Evolutionary conservation across 2,329 filamentous ascomycete genomes (phyloP).

Genomic region (Cladosporium austrohemisphaericum): DNA sequence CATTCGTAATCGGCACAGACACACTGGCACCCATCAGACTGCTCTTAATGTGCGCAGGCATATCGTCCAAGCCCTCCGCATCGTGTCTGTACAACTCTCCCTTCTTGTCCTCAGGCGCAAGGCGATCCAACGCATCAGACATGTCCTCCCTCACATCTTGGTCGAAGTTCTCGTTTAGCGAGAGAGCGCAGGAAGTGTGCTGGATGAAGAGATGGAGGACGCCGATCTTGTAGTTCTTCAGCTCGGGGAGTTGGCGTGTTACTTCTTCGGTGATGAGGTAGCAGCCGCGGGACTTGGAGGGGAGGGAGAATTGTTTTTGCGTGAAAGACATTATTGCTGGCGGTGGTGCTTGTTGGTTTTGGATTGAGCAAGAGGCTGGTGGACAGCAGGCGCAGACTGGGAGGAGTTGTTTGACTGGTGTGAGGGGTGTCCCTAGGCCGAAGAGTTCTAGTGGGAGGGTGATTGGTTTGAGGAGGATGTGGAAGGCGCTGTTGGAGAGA

Average conservation of each 20-base stretch:
- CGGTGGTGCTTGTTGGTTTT: constrained; percentile 23
- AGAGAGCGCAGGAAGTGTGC: constrained; percentile 88
- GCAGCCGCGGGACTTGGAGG: constrained; percentile 71
- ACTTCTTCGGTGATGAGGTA: constrained; percentile 86
- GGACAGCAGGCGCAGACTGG: constrained; percentile 34
- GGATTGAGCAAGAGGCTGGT: constrained; percentile 26
- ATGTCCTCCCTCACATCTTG: constrained; percentile 85
- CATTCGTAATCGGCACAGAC: constrained; percentile 85
- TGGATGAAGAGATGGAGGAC: constrained; percentile 88
- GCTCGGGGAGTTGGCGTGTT: constrained; percentile 68
- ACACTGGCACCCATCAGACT: constrained; percentile 84
- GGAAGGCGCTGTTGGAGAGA: constrained; percentile 39
- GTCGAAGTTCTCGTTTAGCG: constrained; percentile 89
- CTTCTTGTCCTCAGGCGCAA: constrained; percentile 73
- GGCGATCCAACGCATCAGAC: constrained; percentile 86
- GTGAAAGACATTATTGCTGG: constrained; percentile 58
- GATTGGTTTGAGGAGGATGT: constrained; percentile 35
- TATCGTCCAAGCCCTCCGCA: constrained; percentile 86
- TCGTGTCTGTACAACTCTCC: constrained; percentile 74
- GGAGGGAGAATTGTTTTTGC: constrained; percentile 81
- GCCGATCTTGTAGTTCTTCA: constrained; percentile 78
- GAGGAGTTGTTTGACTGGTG: constrained; percentile 27
- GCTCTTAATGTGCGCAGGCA: constrained; percentile 96
- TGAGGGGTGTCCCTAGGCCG: constrained; percentile 27
- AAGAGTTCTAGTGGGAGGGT: constrained; percentile 30